phyloP scores from a whole-genome alignment of 441 rosid species.

The Aquilaria agallochum region DNA sequence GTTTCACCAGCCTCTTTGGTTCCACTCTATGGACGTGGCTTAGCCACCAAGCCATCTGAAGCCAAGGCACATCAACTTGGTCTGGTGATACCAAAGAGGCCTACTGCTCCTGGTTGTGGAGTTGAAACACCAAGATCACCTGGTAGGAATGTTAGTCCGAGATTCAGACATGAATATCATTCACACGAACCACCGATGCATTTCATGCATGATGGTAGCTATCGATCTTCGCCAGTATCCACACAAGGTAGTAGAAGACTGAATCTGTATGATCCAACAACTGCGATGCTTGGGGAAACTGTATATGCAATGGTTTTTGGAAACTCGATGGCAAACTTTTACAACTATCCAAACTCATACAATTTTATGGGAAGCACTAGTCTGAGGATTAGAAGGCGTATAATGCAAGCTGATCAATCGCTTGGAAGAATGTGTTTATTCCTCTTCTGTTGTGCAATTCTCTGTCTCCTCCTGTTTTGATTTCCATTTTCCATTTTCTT shows the following conservation, averaged over 20 bases:
- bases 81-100: slow-evolving; percentile 57
- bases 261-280: slow-evolving; percentile 34
- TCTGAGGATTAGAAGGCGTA: slow-evolving; percentile 69
- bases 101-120: slow-evolving; percentile 37
- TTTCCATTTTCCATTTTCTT: background rate
- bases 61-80: slow-evolving; percentile 42
- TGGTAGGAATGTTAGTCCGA: slow-evolving; percentile 19
- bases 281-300: slow-evolving; percentile 71
- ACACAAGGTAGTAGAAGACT: slow-evolving; percentile 27
- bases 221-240: slow-evolving; percentile 29
- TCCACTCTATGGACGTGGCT: slow-evolving; percentile 83
- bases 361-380: slow-evolving; percentile 41
- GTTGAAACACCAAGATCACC: slow-evolving; percentile 32
- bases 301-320: slow-evolving; percentile 59
- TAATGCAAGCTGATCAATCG: slow-evolving; percentile 65
- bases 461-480: slow-evolving; percentile 71
- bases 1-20: slow-evolving; percentile 58
- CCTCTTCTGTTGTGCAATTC: slow-evolving; percentile 52
- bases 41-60: slow-evolving; percentile 24
- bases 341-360: slow-evolving; percentile 54
- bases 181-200: slow-evolving; percentile 47
- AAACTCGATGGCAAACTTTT: slow-evolving; percentile 31
- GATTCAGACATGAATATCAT: slow-evolving; percentile 13
- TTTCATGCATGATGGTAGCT: slow-evolving; percentile 14
- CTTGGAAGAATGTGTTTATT: slow-evolving; percentile 70